These are phyloP conservation scores for Maudiozyma barnettii DNA, from an alignment of 805 yeast genomes.

Conservation along the genomic window DNA sequence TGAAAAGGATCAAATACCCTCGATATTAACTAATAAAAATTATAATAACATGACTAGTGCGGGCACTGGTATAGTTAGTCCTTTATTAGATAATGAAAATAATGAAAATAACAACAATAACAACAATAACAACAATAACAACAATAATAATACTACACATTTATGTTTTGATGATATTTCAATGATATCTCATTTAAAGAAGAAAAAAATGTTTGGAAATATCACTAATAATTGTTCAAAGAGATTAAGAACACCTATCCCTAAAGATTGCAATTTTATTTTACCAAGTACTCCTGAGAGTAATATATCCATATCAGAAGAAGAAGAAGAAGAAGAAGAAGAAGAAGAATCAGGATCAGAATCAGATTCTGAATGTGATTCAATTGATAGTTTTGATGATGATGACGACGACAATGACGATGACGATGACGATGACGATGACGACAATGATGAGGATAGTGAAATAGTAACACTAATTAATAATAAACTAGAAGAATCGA, in stretches of 20 bases:
- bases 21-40: background rate
- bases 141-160: too few relatives aligned
- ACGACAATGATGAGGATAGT: conserved; percentile 4
- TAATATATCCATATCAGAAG: background rate
- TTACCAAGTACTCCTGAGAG: conserved; percentile 3
- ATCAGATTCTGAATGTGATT: background rate
- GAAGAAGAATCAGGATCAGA: background rate
- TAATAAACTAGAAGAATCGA: background rate
- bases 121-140: background rate
- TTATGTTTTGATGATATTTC: background rate
- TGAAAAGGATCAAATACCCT: too few relatives aligned
- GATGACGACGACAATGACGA: conserved; percentile 2
- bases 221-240: conserved; percentile 1
- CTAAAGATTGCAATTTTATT: conserved; percentile 1
- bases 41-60: background rate
- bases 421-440: conserved; percentile 8
- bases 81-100: background rate
- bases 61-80: background rate
- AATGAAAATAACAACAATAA: background rate
- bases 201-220: background rate
- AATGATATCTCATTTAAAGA: background rate
- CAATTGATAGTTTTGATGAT: background rate
- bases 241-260: conserved; percentile 9
- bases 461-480: background rate
- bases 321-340: background rate